Evolutionary conservation across 164 flowering plant genomes (phyloP), one percentile per base, ranked within the genome.

Genomic region (Saururus chinensis): DNA sequence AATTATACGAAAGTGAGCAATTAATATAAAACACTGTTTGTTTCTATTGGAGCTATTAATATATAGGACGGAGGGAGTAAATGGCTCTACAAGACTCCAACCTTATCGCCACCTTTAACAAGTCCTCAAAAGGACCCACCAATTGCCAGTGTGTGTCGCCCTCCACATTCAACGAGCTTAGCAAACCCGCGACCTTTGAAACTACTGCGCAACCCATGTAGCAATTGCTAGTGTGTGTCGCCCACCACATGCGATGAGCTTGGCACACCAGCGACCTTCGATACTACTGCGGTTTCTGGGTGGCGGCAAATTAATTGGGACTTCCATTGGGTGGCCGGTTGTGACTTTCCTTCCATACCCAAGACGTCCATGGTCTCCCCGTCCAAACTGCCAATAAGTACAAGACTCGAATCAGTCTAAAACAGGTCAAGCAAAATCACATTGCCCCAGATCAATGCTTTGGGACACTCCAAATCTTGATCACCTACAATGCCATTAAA

Each of bases 291-390:
- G 61, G 66, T 75, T 68, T 49, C 25, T 63, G 30, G 83, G 87
- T 22, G 86, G 77, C 17, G 86, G 81, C 40, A 88, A 75, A 70
- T 77, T 72, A 56, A 88, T 82, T 6, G 96, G 97, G 17, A 95
- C 97, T 66, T 95, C 95, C 75, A 77, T 82, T 12, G 99, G 97
- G 65, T 86, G 93, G 26, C 99, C 99, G 0, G 99, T 91, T 17
- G 99, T 95, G 60, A 77, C 76, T 65, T 82, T 95, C 64, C 91
- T 80, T 19, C 99, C 96, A 63, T 84, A 87, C 49, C 99, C 99
- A 51, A 95, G 84, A 8, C 99, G 89, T 12, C 99, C 99, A 72
- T 95, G 99, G 77, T 95, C 99, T 49, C 99, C 99, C 60, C 97
- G 77, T 22, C 99, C 97, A 80, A 85, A 87, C 99, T 95, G 87